Base-by-base conservation (phyloP, 768 basidiomycete genomes). In the Lactarius pseudohatsudake region DNA sequence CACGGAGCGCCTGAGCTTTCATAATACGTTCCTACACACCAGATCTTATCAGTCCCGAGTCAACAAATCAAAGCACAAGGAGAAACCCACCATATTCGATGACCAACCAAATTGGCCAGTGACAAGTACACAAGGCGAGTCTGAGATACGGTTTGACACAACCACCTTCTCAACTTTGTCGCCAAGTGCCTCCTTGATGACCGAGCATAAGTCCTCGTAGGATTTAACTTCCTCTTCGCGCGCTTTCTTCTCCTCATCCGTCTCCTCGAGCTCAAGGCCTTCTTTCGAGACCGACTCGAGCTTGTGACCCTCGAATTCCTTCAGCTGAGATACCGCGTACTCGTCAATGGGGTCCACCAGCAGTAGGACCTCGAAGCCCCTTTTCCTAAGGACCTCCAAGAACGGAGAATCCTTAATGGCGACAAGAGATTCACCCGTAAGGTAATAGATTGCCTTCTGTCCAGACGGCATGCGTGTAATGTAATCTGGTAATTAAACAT, bases 31-130 rank as follows among this genome's bases (percentile, higher is more conserved):
- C 92, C 87, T 88, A 72, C 53, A 73, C 43, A 40, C 38, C 36
- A 10, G 15, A 22, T 5, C 1, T 34, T 9, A 54, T 62, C 28
- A 66, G 16, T 22, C 58, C 26, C 57, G 11, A 13, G 8, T 45
- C 43, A 30, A 3, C 8, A 6, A 18, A 41, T 18, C 8, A 32
- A 10, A 28, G 40, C 53, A 32, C 6, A 34, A 64, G 18, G 67
- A 32, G 41, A 28, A 34, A 77, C 84, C 56, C 69, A 88, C 91
- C 96, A 98, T 98, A 85, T 98, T 98, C 64, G 96, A 95, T 32
- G 94, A 97, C 96, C 96, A 99, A 64, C 96, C 97, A 80, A 98
- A 99, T 78, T 98, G 96, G 64, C 96, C 96, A 66, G 97, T 98
- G 75, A 98, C 95, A 74, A 96, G 89, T 55, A 97, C 96, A 77